Evolutionary conservation across 257 asterid genomes (phyloP), one percentile per base, ranked within the genome.

Genomic region (Handroanthus guayacan): DNA sequence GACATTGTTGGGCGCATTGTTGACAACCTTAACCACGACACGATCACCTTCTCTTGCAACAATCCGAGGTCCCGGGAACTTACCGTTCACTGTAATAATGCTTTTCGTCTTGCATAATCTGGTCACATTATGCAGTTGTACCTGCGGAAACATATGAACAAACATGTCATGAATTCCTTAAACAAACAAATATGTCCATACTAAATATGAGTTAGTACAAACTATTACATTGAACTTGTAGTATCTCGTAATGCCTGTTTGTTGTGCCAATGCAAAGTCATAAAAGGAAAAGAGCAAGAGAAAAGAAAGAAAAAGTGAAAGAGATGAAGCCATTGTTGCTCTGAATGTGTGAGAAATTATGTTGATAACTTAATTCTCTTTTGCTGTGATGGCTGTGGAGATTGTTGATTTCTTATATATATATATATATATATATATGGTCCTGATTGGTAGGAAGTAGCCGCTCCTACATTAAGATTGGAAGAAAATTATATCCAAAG

Each of bases 21-120:
- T 90, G 43, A 77, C 79, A 72, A 91, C 93, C 66, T 84, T 82
- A 43, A 91, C 62, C 66, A 81, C 83, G 5, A 91, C 83, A 1
- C 80, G 87, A 48, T 91, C 97, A 4, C 95, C 97, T 63, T 91
- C 95, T 77, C 95, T 82, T 3, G 90, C 93, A 45, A 79, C 51
- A 12, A 91, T 73, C 5, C 82, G 80, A 67, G 97, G 93, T 37
- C 95, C 97, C 0, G 97, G 97, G 62, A 79, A 87, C 81, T 80
- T 80, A 3, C 97, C 97, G 39, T 91, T 91, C 55, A 89, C 88
- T 1, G 95, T 89, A 39, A 87, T 69, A 47, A 87, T 82, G 75
- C 74, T 78, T 81, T 89, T 91, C 2, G 86, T 87, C 34, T 81
- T 85, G 80, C 97, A 91, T 66, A 91, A 58, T 75, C 92, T 80